Evolutionary conservation across 768 basidiomycete genomes (phyloP), one percentile per base, ranked within the genome.

Genomic region (Calocybe gangraenosa): DNA sequence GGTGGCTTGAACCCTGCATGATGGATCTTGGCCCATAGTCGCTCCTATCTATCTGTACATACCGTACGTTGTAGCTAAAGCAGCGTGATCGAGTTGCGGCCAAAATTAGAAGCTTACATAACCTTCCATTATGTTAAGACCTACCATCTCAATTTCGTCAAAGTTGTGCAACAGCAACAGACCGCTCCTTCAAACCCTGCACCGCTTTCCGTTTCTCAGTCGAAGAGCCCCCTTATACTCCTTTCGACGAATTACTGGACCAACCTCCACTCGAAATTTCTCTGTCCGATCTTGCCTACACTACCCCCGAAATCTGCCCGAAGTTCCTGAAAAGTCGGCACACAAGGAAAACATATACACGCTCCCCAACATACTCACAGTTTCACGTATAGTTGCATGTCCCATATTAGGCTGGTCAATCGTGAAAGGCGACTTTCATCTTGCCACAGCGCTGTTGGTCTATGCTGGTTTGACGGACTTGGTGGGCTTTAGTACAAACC

Each of bases 401-500:
- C 96, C 96, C 8, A 70, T 87, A 10, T 77, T 99, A n/a, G 95
- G 90, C 3, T 96, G 87, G 79, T 81, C 85, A 21, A 87, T 98
- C 45, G 57, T 97, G 30, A 67, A 92, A 30, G 84, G 84, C 46
- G 75, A 96, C 58, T 93, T 88, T 58, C 63, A 75, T 34, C 69
- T 84, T 40, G 94, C 96, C 13, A 91, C 93, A 0, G 77, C 81
- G 2, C 63, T 99, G 18, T 76, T 99, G 11, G 79, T 87, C 7
- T 94, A 92, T 57, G 93, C 94, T 1, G 93, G 94, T n/a, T 66
- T 93, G 44, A 91, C 91, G 3, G 96, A 98, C 65, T 66, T 84
- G 74, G 94, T 97, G 57, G 60, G 87, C 67, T 43, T 50, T n/a
- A n/a, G n/a, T n/a, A n/a, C n/a, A n/a, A n/a, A n/a, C 49, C 47